phyloP scores from a whole-genome alignment of 192 early-diverging fungal genomes.

The Powellomyces hirtus region DNA sequence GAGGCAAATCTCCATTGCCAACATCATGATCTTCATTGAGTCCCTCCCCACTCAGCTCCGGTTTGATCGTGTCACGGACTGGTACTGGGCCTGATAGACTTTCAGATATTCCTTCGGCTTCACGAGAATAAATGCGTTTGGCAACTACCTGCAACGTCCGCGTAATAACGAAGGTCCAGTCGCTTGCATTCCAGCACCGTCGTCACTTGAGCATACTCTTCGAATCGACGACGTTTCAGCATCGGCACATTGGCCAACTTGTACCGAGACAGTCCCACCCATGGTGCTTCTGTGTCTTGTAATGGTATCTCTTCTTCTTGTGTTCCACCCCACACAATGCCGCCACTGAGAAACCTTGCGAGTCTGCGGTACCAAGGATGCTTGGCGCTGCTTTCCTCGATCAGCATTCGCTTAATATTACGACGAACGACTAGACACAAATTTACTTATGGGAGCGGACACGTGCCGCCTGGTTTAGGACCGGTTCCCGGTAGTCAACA shows the following conservation, averaged over 20 bases:
- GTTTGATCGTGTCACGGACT: not conserved
- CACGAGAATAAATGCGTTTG: not conserved
- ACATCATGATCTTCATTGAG: slow-evolving; percentile 2
- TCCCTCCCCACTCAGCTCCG: not conserved
- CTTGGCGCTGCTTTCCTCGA: slow-evolving; percentile 26
- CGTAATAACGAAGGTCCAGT: slow-evolving; percentile 61
- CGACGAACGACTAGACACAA: too few species aligned
- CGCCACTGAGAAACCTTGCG: slow-evolving; percentile 13
- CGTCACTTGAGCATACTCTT: slow-evolving; percentile 69
- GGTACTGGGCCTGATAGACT: not conserved
- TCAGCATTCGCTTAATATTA: too few species aligned
- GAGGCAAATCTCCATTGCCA: slow-evolving; percentile 47
- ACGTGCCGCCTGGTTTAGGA: slow-evolving; percentile 45
- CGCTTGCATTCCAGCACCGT: slow-evolving; percentile 57
- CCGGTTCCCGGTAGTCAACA: slow-evolving; percentile 60
- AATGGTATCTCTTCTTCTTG: slow-evolving; percentile 31
- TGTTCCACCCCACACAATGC: slow-evolving; percentile 22
- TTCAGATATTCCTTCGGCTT: not conserved
- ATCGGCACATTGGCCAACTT: slow-evolving; percentile 35
- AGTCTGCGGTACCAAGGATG: not conserved
- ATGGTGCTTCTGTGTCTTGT: slow-evolving; percentile 32
- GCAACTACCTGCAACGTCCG: slow-evolving; percentile 62
- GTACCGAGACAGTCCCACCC: slow-evolving; percentile 65
- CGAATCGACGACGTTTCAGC: slow-evolving; percentile 9
- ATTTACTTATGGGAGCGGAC: slow-evolving; percentile 24